phyloP scores from a whole-genome alignment of 805 yeast genomes.

The Zygoascus tannicola region DNA sequence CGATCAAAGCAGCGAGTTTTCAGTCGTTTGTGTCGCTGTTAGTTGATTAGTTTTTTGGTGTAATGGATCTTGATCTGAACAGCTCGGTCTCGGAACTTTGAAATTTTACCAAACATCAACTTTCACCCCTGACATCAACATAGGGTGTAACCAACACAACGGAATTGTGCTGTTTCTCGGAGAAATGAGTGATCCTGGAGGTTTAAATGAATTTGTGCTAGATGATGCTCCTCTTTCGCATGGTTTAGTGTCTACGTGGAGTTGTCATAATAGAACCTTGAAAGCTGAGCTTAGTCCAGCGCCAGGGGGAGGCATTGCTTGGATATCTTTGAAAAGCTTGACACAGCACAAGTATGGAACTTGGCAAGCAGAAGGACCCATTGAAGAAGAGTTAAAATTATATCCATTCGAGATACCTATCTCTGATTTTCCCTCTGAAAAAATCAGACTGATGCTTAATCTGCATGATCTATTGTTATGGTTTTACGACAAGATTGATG shows the following conservation, averaged over 20 bases:
- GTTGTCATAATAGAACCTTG: slow-evolving; percentile 19
- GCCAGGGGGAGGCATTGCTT: slow-evolving; percentile 19
- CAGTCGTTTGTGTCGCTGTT: no score
- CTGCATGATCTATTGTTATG: slow-evolving; percentile 9
- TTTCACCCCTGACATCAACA: no score
- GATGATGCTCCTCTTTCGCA: slow-evolving; percentile 22
- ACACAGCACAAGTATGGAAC: not conserved
- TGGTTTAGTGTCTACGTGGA: slow-evolving; percentile 19
- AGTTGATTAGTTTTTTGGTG: no score
- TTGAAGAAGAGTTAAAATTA: slow-evolving; percentile 15
- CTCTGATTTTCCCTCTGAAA: slow-evolving; percentile 6
- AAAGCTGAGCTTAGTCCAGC: slow-evolving; percentile 19
- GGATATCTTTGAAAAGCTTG: slow-evolving; percentile 17
- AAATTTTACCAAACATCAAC: not conserved
- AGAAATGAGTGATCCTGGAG: no score
- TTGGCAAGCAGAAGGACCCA: not conserved
- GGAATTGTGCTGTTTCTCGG: no score
- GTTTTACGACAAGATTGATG: slow-evolving; percentile 1
- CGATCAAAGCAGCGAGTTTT: no score
- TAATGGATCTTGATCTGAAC: no score
- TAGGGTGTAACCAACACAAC: no score
- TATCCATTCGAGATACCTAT: slow-evolving; percentile 16
- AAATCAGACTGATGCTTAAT: slow-evolving; percentile 12
- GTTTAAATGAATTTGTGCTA: slow-evolving; percentile 4
- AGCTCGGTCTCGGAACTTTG: no score